Base-by-base conservation (phyloP, 495 filamentous ascomycete genomes). In the Haplographium delicatum region DNA sequence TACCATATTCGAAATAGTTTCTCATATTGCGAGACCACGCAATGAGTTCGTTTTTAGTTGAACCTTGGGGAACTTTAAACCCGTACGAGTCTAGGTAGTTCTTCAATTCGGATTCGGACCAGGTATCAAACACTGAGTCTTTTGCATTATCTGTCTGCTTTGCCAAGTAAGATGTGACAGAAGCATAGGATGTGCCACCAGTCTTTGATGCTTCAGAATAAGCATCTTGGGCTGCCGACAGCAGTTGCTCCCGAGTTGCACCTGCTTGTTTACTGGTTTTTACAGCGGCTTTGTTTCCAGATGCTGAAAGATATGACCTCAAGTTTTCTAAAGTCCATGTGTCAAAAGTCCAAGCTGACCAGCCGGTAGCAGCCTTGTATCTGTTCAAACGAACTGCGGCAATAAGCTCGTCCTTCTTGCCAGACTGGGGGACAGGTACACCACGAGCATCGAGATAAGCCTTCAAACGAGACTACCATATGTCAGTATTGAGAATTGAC, bases 71-170 rank as follows among this genome's bases (percentile, higher is more conserved):
- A 35, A 76, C 79, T 9, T 81, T 77, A 52, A 91, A 73, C 31
- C 87, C 88, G 59, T 90, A 91, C 42, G 81, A 84, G 63, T 91
- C 88, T 10, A 91, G 75, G 54, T 89, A 91, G 11, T 76, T 69
- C 72, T 91, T 91, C 45, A 95, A 71, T 16, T 95, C 89, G 13
- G 79, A 83, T 24, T 82, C 81, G 44, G 86, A 86, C 89, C 89
- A 95, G 2, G 80, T 83, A 40, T 93, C 83, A 55, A 93, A 93
- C 3, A 80, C 75, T 15, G 65, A 66, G 15, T 84, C 78, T 71
- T 90, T 91, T 38, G 76, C 84, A 4, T 72, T 59, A 48, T 79
- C 80, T 8, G 88, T 91, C 8, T 81, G 83, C 26, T 79, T 67
- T 2, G 84, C 72, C 7, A 91, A 70, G 51, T 85, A 84, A 20